Conservation (phyloP, 176 grass and related monocot species). For the Carex kokanica region DNA sequence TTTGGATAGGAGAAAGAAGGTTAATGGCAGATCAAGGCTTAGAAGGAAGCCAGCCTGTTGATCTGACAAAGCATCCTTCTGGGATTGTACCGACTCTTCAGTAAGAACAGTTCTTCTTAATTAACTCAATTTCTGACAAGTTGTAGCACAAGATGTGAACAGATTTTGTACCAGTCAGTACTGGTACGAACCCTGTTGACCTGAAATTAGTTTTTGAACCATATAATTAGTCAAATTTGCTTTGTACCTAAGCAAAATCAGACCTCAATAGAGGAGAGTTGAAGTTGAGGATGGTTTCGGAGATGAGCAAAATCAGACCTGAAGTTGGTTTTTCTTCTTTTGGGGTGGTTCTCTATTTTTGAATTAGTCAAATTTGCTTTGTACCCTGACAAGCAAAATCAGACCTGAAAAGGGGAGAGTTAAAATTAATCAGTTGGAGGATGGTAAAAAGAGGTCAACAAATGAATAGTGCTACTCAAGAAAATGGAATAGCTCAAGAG, state of each 20-base stretch:
- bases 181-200: neutral
- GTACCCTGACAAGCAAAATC: neutral
- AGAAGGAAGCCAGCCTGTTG: slow-evolving; percentile 84
- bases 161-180: neutral
- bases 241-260: too few species aligned
- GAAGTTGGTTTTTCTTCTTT: neutral
- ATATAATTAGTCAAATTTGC: too few species aligned
- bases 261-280: too few species aligned
- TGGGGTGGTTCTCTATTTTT: neutral
- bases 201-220: neutral
- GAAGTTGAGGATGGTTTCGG: too few species aligned
- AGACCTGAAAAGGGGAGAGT: neutral
- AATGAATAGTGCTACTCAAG: neutral
- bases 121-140: neutral
- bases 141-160: neutral
- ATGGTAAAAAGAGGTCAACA: neutral
- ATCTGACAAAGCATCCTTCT: slow-evolving; percentile 84
- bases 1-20: neutral
- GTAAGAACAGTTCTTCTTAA: slow-evolving; percentile 39
- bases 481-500: neutral
- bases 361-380: too few species aligned
- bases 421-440: neutral
- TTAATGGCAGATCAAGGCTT: slow-evolving; percentile 63
- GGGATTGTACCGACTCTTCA: slow-evolving; percentile 96
- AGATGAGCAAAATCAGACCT: too few species aligned